Percentiles rank a stretch among this genome's conserved stretches.
Conservation (phyloP, 1,284 basidiomycete species). For the Sporisorium graminicola region DNA sequence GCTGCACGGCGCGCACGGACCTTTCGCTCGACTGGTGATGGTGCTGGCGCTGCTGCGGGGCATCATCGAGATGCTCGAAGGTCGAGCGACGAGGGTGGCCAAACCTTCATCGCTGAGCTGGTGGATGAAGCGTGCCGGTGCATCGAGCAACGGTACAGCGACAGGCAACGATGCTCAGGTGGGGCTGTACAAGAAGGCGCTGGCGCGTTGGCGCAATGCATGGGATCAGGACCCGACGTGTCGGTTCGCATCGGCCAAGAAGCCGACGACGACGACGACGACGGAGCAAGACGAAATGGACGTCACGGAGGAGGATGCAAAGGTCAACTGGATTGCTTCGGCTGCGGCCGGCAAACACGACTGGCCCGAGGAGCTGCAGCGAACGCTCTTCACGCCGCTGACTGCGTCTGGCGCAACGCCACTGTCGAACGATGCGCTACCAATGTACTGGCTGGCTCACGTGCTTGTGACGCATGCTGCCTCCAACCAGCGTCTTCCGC, state of each 20-base stretch:
- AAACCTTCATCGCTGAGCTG: slow-evolving; percentile 40
- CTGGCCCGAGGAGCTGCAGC: slow-evolving; percentile 32
- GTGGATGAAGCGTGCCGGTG: slow-evolving; percentile 36
- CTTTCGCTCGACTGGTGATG: slow-evolving; percentile 60
- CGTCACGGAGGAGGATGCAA: slow-evolving; percentile 14
- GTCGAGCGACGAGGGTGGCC: slow-evolving; percentile 38
- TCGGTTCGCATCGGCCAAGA: slow-evolving; percentile 45
- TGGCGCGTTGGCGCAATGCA: slow-evolving; percentile 57
- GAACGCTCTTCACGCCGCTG: slow-evolving; percentile 51
- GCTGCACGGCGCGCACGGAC: slow-evolving; percentile 54
- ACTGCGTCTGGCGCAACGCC: slow-evolving; percentile 62
- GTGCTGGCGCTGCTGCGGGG: slow-evolving; percentile 60
- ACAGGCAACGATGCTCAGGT: slow-evolving; percentile 32
- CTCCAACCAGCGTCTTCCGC: slow-evolving; percentile 42
- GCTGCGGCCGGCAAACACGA: slow-evolving; percentile 15
- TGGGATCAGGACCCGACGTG: slow-evolving; percentile 60
- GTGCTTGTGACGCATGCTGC: slow-evolving; percentile 60
- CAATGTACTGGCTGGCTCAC: slow-evolving; percentile 61
- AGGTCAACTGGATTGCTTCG: slow-evolving; percentile 4
- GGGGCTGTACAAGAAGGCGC: slow-evolving; percentile 48
- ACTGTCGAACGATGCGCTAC: slow-evolving; percentile 60
- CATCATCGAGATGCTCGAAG: slow-evolving; percentile 61
- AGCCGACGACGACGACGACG: slow-evolving; percentile 3
- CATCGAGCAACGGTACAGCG: slow-evolving; percentile 6
- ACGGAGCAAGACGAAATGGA: slow-evolving; percentile 9